phyloP scores from a whole-genome alignment of 2,329 filamentous ascomycete genomes.

The Acarospora socialis region DNA sequence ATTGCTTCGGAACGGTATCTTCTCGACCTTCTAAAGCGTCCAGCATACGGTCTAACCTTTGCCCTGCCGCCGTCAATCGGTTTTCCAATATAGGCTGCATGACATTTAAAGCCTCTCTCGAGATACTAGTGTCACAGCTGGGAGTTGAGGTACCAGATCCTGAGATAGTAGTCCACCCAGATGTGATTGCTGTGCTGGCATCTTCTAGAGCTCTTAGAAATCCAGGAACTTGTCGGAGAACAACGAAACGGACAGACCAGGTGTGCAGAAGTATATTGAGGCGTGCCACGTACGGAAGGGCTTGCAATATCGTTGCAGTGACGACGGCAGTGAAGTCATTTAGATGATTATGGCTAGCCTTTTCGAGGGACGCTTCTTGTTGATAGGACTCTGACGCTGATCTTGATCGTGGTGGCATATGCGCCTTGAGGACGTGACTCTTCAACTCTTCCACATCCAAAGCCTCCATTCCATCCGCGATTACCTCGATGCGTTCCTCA shows the following conservation, averaged over 20 bases:
- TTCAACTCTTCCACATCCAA: conserved; percentile 80
- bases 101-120: conserved; percentile 30
- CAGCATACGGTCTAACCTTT: conserved; percentile 67
- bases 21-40: conserved; percentile 71
- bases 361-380: conserved; percentile 30
- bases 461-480: conserved; percentile 51
- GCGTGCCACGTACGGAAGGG: conserved; percentile 65
- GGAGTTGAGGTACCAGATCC: no score
- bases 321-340: conserved; percentile 84
- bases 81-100: conserved; percentile 51
- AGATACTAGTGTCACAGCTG: no score
- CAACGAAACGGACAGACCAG: conserved; percentile 64
- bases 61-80: conserved; percentile 56
- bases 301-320: conserved; percentile 81
- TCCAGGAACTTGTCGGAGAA: conserved; percentile 58
- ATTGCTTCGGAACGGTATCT: conserved; percentile 71
- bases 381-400: conserved; percentile 29
- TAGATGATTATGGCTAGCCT: conserved; percentile 47
- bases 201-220: conserved; percentile 54
- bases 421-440: conserved; percentile 43
- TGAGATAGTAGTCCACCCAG: conserved; percentile 51
- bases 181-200: conserved; percentile 48
- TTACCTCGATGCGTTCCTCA: conserved; percentile 59
- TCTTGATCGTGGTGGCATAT: conserved; percentile 30
- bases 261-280: conserved; percentile 57